phyloP scores from a whole-genome alignment of 352 stramenopile genomes.

The Thalassiosira mediterranea region DNA sequence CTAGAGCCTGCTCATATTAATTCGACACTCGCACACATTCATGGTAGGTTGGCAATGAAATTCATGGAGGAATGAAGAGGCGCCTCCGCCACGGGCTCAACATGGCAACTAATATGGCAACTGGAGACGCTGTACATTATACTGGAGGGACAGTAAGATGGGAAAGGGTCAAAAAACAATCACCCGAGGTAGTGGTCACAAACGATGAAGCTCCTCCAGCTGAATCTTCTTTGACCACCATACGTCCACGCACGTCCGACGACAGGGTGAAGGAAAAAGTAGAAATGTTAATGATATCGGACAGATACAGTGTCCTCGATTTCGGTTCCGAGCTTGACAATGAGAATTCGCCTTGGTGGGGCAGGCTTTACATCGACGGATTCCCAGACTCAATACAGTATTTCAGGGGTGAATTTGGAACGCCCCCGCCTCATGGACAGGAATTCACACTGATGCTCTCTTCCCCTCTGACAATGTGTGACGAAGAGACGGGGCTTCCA shows the following conservation, averaged over 20 bases:
- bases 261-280: constrained; percentile 5
- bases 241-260: neutral
- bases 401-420: constrained; percentile 49
- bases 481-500: constrained; percentile 20
- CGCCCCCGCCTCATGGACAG: neutral
- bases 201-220: constrained; percentile 20
- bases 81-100: too few species aligned
- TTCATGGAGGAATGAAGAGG: too few species aligned
- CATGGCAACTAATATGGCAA: too few species aligned
- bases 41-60: too few species aligned
- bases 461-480: constrained; percentile 39
- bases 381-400: constrained; percentile 36
- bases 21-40: too few species aligned
- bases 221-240: neutral
- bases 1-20: too few species aligned
- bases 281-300: constrained; percentile 5
- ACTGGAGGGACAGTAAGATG: too few species aligned
- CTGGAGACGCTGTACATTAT: too few species aligned
- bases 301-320: constrained; percentile 44
- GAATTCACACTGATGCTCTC: constrained; percentile 25
- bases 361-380: constrained; percentile 27
- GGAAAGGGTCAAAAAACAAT: too few species aligned
- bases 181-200: constrained; percentile 9
- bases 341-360: constrained; percentile 26
- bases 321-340: constrained; percentile 39